Evolutionary conservation across 805 yeast species (phyloP).

Genomic region (Wickerhamomyces sydowiorum): DNA sequence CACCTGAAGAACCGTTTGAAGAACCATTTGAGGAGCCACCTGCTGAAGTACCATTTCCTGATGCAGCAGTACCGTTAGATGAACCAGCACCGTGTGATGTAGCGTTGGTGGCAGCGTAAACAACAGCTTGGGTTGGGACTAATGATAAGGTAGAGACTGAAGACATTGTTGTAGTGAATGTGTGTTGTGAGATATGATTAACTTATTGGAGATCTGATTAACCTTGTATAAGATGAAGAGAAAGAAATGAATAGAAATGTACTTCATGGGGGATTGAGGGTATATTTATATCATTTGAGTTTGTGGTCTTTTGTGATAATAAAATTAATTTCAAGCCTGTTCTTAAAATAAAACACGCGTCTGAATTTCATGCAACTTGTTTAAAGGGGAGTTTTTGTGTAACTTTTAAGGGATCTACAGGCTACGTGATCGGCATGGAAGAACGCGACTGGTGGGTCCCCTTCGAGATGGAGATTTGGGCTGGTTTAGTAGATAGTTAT

Average conservation of each 20-base stretch:
- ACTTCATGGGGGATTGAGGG: not conserved
- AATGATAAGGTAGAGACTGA: constrained; percentile 17
- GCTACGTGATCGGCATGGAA: too few species aligned
- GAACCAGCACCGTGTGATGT: constrained; percentile 8
- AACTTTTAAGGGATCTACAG: too few species aligned
- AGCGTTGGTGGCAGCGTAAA: constrained; percentile 16
- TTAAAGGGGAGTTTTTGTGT: too few species aligned
- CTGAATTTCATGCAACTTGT: not conserved
- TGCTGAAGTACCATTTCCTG: constrained; percentile 12
- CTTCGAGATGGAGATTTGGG: too few species aligned
- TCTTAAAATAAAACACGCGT: not conserved
- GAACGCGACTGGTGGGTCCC: too few species aligned
- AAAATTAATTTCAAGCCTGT: too few species aligned
- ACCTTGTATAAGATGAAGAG: constrained; percentile 2
- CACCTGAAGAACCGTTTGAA: constrained; percentile 6
- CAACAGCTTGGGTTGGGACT: constrained; percentile 24
- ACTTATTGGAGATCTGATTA: not conserved
- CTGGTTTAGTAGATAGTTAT: too few species aligned
- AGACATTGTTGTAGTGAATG: constrained; percentile 14
- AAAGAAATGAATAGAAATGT: not conserved
- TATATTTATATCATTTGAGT: constrained; percentile 2
- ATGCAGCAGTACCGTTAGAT: constrained; percentile 11
- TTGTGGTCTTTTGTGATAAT: too few species aligned
- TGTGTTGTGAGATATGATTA: not conserved
- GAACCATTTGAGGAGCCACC: constrained; percentile 2